These are phyloP conservation scores for Iodosphaeria phyllophila DNA, from an alignment of 2,329 filamentous ascomycete species.

Conservation along the genomic window DNA sequence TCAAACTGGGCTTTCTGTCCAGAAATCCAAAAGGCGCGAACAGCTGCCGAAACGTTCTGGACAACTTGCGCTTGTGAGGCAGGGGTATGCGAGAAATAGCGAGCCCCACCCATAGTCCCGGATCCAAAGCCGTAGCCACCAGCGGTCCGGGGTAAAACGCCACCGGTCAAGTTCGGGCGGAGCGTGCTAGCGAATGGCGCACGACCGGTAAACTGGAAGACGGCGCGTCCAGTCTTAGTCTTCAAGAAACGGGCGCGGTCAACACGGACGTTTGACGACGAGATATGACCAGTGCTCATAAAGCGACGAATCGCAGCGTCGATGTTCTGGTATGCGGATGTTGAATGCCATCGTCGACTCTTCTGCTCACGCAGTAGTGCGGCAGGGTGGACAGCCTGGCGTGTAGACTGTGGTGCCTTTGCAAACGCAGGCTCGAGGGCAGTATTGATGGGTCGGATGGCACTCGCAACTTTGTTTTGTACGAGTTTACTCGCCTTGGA, in stretches of 20 bases:
- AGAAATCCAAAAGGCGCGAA: constrained; percentile 82
- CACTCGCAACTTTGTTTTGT: constrained; percentile 27
- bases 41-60: constrained; percentile 84
- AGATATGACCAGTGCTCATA: constrained; percentile 21
- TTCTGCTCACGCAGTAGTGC: constrained; percentile 31
- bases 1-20: constrained; percentile 81
- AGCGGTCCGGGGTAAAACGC: constrained; percentile 64
- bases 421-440: constrained; percentile 27
- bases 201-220: constrained; percentile 47
- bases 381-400: constrained; percentile 32
- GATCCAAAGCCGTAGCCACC: constrained; percentile 73
- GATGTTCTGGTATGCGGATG: constrained; percentile 19
- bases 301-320: constrained; percentile 29
- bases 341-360: constrained; percentile 31
- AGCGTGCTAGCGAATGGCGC: constrained; percentile 79
- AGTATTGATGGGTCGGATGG: constrained; percentile 23
- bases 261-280: constrained; percentile 17
- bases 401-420: constrained; percentile 17
- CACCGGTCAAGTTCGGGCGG: constrained; percentile 81
- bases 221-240: constrained; percentile 28
- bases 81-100: constrained; percentile 82
- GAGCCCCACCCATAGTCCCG: constrained; percentile 48
- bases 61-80: constrained; percentile 77
- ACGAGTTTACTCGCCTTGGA: constrained; percentile 30
- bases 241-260: constrained; percentile 29